phyloP scores from a whole-genome alignment of 306 rosid species.

The Inga leiocalycina region DNA sequence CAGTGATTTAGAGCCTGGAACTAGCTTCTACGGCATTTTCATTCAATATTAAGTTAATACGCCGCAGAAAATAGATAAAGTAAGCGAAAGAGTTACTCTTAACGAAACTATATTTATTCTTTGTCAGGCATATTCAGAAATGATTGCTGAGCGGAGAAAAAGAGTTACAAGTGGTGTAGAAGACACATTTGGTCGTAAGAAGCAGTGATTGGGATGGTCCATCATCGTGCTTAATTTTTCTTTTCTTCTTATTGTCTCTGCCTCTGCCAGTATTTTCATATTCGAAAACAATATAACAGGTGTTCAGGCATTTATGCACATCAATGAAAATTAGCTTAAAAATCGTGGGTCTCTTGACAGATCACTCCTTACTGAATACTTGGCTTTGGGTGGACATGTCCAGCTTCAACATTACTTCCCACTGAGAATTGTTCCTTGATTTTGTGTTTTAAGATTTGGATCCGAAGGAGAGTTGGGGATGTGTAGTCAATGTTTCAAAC shows the following conservation, averaged over 20 bases:
- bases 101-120: conserved; percentile 20
- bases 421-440: conserved; percentile 3
- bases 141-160: conserved; percentile 82
- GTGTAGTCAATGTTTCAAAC: neutral
- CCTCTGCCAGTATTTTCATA: neutral
- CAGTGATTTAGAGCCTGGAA: neutral
- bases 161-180: conserved; percentile 74
- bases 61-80: neutral
- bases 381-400: neutral
- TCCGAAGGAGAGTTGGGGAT: neutral
- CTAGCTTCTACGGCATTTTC: neutral
- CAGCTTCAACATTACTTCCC: neutral
- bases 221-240: neutral
- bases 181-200: conserved; percentile 73
- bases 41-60: neutral
- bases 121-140: conserved; percentile 76
- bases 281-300: neutral
- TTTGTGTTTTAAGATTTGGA: neutral
- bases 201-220: conserved; percentile 33
- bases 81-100: neutral
- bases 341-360: neutral
- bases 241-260: neutral
- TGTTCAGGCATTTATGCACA: neutral
- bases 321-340: neutral
- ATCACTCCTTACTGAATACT: neutral